Conservation (phyloP, 208 protist species). For the Acanthamoeba castellanii region DNA sequence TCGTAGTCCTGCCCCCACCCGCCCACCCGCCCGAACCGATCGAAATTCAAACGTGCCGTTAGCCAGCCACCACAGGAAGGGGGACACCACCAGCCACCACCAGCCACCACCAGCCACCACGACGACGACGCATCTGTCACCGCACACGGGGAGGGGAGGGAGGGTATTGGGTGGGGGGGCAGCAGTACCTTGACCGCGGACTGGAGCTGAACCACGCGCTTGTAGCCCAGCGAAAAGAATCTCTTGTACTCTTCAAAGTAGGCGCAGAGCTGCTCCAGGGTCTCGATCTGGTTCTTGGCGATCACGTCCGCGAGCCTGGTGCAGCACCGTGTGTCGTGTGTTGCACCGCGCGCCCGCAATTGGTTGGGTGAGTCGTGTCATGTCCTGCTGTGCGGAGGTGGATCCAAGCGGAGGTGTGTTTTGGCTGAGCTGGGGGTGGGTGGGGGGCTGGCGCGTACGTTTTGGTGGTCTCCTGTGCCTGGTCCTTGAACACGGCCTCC, state of each 20-base stretch:
- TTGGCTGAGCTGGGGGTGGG: neutral
- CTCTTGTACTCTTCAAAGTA: conserved; percentile 53
- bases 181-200: neutral
- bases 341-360: too few relatives aligned
- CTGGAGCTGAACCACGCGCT: conserved; percentile 47
- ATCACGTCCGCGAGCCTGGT: conserved; percentile 29
- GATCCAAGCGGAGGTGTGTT: neutral
- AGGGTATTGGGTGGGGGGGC: neutral
- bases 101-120: too few relatives aligned
- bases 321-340: too few relatives aligned
- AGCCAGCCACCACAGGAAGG: neutral
- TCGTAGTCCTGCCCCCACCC: neutral
- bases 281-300: conserved; percentile 53
- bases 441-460: neutral
- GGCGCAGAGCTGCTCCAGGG: conserved; percentile 42
- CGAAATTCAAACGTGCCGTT: neutral
- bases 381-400: too few relatives aligned
- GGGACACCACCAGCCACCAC: too few relatives aligned
- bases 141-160: neutral
- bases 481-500: conserved; percentile 16
- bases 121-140: too few relatives aligned
- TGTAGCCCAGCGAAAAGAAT: conserved; percentile 40
- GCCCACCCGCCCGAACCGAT: neutral
- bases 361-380: too few relatives aligned
- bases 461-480: conserved; percentile 46